Evolutionary conservation across 2,329 filamentous ascomycete genomes (phyloP), one percentile per base, ranked within the genome.

Genomic region (Myriangium duriaei): DNA sequence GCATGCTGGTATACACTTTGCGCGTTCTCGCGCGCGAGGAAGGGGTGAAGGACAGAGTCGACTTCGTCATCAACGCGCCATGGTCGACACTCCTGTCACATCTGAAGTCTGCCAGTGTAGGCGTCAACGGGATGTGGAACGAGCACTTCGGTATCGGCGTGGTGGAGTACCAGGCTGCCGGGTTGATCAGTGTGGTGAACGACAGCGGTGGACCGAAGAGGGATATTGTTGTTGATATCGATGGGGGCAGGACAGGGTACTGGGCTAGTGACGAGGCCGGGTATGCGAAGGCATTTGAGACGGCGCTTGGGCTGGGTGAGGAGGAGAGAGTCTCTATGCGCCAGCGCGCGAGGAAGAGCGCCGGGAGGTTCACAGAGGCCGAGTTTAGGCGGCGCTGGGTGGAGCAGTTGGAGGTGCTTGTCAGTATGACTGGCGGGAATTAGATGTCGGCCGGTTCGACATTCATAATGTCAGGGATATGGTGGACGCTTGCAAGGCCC

Each of bases 101-200:
- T 74, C 67, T 96, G 43, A 66, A 74, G 37, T 76, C 68, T 45
- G 78, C 81, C 3, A 88, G 76, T 12, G 74, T 98, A 2, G 91
- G 91, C 34, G 86, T 93, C 18, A 98, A 98, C 51, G 85, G 82
- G 52, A 98, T 98, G 91, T 98, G 91, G 88, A 96, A 95, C 57
- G 91, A 98, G 63, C 91, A 98, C 59, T 98, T 98, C 56, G 91
- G 91, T 14, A 98, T 98, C 42, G 91, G 91, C 1, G 87, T 96
- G 11, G 91, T 98, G 29, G 91, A 98, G 65, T 98, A 96, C 55
- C 87, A 96, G 56, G 91, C 91, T 3, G 91, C 91, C 0, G 91
- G 91, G 1, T 66, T 98, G 41, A 86, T 98, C 41, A 78, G 81
- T 4, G 87, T 98, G 0, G 91, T 96, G 6, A 91, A 98, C 52